Evolutionary conservation across 2,329 filamentous ascomycete genomes (phyloP), one percentile per base, ranked within the genome.

Genomic region (Paracoccidioides brasiliensis): DNA sequence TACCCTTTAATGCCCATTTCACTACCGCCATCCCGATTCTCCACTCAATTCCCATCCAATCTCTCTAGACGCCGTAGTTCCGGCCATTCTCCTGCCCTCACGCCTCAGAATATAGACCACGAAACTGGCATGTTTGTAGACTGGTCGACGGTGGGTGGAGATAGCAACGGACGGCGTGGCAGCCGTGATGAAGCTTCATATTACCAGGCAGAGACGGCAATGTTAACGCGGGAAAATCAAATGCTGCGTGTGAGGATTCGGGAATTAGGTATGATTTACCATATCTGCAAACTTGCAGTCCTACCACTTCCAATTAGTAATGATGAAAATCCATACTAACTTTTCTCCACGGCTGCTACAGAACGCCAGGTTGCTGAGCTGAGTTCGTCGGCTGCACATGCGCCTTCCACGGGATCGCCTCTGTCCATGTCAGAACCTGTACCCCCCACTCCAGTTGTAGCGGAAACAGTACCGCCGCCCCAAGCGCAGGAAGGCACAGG

Each of bases 121-220:
- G 60, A 61, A 42, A 56, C 57, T 38, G 56, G 52, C 37, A 51
- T 56, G 30, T 54, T 41, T 46, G 7, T 15, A 14, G 42, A 53
- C 37, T 42, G 54, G 28, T 10, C 49, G 15, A 54, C 56, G 43
- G 53, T 55, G 15, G 59, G 61, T 42, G 52, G 62, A 33, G 63
- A 66, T 54, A 65, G 67, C 28, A 63, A 57, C 37, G 60, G 57
- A 53, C 64, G 67, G 51, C 61, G 72, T 45, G 66, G 70, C 38
- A 74, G 73, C 59, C 67, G 73, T 49, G 74, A 77, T 56, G 75
- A 77, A 55, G 67, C 64, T 53, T 68, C 73, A 14, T 76, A 69
- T 58, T 76, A 74, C 57, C 74, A 77, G 59, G 72, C 74, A 22
- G 74, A 77, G 58, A 73, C 73, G 7, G 67, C 71, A 33, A 75